Conservation (phyloP, 2,329 filamentous ascomycete genomes). For the Pyrenophora seminiperda region DNA sequence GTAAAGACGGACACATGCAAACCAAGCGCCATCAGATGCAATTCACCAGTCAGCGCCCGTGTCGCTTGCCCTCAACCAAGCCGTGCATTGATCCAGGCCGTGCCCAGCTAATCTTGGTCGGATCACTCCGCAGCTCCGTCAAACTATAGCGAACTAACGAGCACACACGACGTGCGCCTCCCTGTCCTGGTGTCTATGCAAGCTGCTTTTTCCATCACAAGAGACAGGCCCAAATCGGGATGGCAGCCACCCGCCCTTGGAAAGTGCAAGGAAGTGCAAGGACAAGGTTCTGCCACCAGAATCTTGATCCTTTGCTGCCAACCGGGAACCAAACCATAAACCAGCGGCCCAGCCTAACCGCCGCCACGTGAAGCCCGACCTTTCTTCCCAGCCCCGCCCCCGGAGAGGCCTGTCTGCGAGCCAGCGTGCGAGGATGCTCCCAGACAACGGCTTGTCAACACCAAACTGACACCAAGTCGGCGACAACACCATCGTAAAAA, state of each 20-base stretch:
- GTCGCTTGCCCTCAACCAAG: slow-evolving; percentile 5
- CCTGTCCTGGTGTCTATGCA: neutral
- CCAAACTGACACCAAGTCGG: neutral
- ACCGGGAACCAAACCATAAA: too few species aligned
- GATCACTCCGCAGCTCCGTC: slow-evolving; percentile 13
- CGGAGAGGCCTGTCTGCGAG: too few species aligned
- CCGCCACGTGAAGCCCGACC: too few species aligned
- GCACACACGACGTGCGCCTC: neutral
- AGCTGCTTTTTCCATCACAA: slow-evolving; percentile 2
- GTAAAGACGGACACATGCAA: slow-evolving; percentile 28
- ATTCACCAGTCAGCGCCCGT: slow-evolving; percentile 29
- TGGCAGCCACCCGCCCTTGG: too few species aligned
- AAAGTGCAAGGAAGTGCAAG: too few species aligned
- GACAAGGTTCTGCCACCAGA: too few species aligned
- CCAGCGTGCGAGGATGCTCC: too few species aligned
- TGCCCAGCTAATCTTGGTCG: slow-evolving; percentile 6
- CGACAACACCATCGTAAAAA: too few species aligned
- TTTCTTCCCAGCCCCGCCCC: neutral
- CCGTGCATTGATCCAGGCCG: slow-evolving; percentile 9
- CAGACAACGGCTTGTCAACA: neutral
- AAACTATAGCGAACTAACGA: neutral
- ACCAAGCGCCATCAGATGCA: slow-evolving; percentile 30
- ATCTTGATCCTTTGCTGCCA: neutral
- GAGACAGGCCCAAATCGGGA: too few species aligned
- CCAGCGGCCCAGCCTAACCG: too few species aligned